Conservation (phyloP, 768 basidiomycete genomes). For the Mycena epipterygia region DNA sequence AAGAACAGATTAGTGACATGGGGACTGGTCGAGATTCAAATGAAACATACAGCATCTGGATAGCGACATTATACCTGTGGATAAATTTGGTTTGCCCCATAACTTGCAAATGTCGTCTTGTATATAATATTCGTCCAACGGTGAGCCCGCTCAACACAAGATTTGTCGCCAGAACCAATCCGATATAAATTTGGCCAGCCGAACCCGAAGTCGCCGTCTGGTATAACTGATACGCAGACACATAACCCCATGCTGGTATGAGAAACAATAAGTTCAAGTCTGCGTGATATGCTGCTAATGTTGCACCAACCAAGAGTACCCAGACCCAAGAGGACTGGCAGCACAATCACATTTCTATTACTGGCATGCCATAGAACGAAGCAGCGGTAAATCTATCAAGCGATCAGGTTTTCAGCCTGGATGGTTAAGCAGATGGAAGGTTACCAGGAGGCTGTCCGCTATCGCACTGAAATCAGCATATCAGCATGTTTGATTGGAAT, state of each 20-base stretch:
- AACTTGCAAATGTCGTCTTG: neutral
- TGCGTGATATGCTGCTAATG: neutral
- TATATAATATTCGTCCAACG: neutral
- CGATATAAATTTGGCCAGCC: neutral
- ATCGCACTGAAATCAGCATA: neutral
- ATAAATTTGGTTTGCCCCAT: neutral
- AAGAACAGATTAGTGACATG: neutral
- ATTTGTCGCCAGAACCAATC: neutral
- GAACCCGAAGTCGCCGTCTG: no score
- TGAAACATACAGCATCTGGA: neutral
- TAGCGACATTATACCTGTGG: neutral
- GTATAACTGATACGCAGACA: neutral
- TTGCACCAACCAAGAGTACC: neutral
- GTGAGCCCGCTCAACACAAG: neutral
- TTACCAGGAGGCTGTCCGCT: constrained; percentile 5
- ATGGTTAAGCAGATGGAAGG: neutral
- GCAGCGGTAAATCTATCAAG: constrained; percentile 7
- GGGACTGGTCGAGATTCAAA: neutral
- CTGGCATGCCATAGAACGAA: neutral
- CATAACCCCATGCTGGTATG: neutral
- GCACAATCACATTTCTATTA: neutral
- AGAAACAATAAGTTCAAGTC: neutral
- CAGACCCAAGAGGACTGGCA: neutral
- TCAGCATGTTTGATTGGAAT: neutral
- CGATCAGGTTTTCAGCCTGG: neutral